Conservation (phyloP, 2,329 filamentous ascomycete genomes). For the Paraphaeosphaeria minitans region DNA sequence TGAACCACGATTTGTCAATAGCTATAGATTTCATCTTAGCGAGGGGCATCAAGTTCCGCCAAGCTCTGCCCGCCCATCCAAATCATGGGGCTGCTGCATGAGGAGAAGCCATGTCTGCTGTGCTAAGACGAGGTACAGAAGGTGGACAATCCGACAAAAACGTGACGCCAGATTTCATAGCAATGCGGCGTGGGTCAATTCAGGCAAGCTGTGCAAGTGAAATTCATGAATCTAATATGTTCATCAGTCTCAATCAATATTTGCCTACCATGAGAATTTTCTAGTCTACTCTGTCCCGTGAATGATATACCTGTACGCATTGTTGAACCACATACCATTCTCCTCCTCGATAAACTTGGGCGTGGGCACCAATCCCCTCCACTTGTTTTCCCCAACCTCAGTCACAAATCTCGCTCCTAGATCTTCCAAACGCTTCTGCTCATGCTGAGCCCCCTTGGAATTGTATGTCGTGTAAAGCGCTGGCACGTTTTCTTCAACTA, state of each 20-base stretch:
- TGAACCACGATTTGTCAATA: no score
- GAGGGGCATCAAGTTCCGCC: no score
- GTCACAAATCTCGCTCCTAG: constrained; percentile 17
- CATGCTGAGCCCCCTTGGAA: constrained; percentile 16
- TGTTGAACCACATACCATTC: constrained; percentile 26
- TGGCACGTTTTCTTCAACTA: constrained; percentile 17
- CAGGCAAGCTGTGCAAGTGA: not conserved
- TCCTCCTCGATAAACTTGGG: constrained; percentile 26
- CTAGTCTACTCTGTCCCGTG: constrained; percentile 10
- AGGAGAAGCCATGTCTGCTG: no score
- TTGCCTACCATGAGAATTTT: not conserved
- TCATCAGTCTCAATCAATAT: not conserved
- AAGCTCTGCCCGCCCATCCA: no score
- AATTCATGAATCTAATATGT: not conserved
- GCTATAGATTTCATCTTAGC: no score
- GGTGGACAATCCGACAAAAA: no score
- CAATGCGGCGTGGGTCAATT: not conserved
- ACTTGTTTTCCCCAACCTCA: constrained; percentile 19
- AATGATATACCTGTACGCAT: constrained; percentile 21
- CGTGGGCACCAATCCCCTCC: constrained; percentile 22
- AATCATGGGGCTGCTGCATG: no score
- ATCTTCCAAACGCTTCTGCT: constrained; percentile 14
- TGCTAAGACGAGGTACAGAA: no score
- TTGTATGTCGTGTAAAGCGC: constrained; percentile 27
- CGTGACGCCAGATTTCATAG: not conserved